A percentile compares a stretch with the other conserved stretches of the same genome.
These are phyloP conservation scores for Phyllosticta paracitricarpa DNA, from an alignment of 2,329 filamentous ascomycete species.

Conservation along the genomic window DNA sequence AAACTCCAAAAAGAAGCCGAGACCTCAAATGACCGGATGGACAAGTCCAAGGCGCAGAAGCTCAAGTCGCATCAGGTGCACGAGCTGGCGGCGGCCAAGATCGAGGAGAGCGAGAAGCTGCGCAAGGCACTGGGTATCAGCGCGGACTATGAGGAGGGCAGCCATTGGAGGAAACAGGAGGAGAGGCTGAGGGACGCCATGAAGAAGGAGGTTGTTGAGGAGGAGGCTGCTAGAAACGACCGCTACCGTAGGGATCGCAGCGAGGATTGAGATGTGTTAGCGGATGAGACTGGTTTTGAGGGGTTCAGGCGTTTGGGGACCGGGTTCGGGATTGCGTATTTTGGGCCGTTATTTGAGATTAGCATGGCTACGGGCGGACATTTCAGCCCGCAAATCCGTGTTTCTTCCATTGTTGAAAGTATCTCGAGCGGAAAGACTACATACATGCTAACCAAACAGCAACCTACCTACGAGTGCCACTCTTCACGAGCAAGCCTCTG, in stretches of 20 bases:
- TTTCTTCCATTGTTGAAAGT: too few relatives aligned
- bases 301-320: neutral
- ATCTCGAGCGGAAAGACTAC: too few relatives aligned
- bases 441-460: too few relatives aligned
- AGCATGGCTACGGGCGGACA: too few relatives aligned
- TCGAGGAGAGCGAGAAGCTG: conserved; percentile 84
- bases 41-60: conserved; percentile 37
- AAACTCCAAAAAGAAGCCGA: conserved; percentile 48
- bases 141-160: conserved; percentile 74
- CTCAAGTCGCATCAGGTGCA: conserved; percentile 93
- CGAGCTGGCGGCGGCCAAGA: conserved; percentile 91
- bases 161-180: conserved; percentile 77
- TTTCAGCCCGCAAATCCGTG: too few relatives aligned
- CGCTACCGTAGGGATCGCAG: neutral
- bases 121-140: conserved; percentile 79
- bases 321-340: neutral
- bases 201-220: conserved; percentile 29
- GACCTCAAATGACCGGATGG: conserved; percentile 16
- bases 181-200: conserved; percentile 47
- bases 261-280: neutral
- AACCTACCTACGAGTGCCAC: too few relatives aligned
- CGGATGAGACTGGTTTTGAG: neutral
- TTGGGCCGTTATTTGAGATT: neutral
- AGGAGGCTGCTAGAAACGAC: conserved; percentile 17
- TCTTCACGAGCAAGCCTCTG: too few relatives aligned